phyloP scores from a whole-genome alignment of 2,329 filamentous ascomycete species.

The Orbilia ellipsospora region DNA sequence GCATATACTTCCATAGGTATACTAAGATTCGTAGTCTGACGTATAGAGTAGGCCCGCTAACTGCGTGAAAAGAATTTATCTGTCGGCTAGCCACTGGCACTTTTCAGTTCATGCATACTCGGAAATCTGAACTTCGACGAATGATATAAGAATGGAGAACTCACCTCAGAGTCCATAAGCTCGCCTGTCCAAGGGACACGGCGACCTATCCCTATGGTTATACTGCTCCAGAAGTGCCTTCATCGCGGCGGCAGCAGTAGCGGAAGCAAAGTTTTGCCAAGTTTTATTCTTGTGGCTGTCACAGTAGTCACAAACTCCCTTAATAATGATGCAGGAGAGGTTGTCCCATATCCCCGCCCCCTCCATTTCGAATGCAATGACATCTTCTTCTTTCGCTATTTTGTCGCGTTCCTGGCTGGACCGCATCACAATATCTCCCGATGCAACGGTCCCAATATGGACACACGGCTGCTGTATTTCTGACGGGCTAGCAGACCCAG shows the following conservation, averaged over 20 bases:
- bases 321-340: constrained; percentile 60
- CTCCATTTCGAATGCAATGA: constrained; percentile 62
- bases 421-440: constrained; percentile 62
- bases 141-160: too few species aligned
- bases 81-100: too few species aligned
- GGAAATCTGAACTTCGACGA: too few species aligned
- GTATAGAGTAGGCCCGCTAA: too few species aligned
- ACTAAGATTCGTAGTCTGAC: too few species aligned
- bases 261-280: constrained; percentile 64
- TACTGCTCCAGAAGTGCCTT: constrained; percentile 59
- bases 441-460: constrained; percentile 62
- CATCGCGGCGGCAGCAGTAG: constrained; percentile 61
- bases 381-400: constrained; percentile 56
- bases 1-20: too few species aligned
- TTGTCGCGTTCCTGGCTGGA: constrained; percentile 60
- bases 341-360: constrained; percentile 62
- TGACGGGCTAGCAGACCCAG: too few species aligned
- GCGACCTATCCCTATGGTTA: constrained; percentile 37
- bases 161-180: too few species aligned
- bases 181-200: too few species aligned
- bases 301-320: constrained; percentile 63
- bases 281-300: constrained; percentile 63
- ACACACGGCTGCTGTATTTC: too few species aligned
- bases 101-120: too few species aligned
- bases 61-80: too few species aligned